Evolutionary conservation across 306 rosid genomes (phyloP), one percentile per base, ranked within the genome.

Genomic region (Sicyos baderoa): DNA sequence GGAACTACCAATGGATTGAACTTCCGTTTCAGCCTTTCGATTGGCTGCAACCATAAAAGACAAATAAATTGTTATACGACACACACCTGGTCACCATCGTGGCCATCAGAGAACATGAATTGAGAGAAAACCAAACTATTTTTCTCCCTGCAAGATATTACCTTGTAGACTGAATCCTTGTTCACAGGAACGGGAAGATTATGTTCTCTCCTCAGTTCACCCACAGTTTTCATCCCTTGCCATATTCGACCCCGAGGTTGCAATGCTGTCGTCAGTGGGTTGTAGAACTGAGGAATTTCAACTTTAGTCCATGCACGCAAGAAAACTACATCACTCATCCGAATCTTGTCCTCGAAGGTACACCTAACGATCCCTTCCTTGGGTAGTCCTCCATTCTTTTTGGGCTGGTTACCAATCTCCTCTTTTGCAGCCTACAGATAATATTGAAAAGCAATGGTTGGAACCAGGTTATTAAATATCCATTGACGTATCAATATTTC

Each of bases 361-460:
- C 99, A 93, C 78, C 99, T 80, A 50, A 85, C 99, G 73, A 93
- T 86, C 82, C 99, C 99, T 84, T 90, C 99, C 74, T 78, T 89
- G 7, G 79, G 68, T 59, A 78, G 78, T 66, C 96, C 96, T 61
- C 91, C 99, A 78, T 77, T 93, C 81, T 67, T 79, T 56, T 83
- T 85, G 6, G 96, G 86, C 77, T 83, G 78, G 82, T 89, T 89
- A 68, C 91, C 96, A 18, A 93, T 35, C 79, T 88, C 94, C 86
- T 85, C 97, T 83, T 93, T 90, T 25, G 90, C 94, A 81, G 83
- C 97, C 99, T 93, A 79, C 32, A 42, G 81, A 85, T 70, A 79
- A 72, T 48, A 53, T 60, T 76, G 59, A 15, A 7, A 15, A 23
- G 16, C 3, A n/a, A 54, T 7, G 9, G 50, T 37, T 51, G n/a